These are phyloP conservation scores for Lactuca saligna DNA, from an alignment of 129 eudicot species.

Conservation along the genomic window DNA sequence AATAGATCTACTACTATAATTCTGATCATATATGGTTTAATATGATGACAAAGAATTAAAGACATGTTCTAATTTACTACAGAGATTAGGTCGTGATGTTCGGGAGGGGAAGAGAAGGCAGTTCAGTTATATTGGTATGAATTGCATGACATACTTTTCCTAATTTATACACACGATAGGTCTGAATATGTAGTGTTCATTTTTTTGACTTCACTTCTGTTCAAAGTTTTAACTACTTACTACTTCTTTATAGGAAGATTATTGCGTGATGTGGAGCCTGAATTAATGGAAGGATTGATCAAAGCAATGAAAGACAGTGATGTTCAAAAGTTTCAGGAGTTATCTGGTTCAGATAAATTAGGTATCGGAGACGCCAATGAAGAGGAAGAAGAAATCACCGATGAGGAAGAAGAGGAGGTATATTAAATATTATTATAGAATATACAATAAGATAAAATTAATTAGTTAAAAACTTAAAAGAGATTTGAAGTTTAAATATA, in stretches of 20 bases:
- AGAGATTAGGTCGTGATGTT: constrained; percentile 90
- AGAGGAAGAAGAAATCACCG: constrained; percentile 42
- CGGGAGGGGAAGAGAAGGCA: constrained; percentile 97
- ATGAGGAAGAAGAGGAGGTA: constrained; percentile 71
- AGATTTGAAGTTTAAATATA: background rate
- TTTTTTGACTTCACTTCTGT: background rate
- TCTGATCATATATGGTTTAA: constrained; percentile 13
- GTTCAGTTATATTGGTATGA: constrained; percentile 78
- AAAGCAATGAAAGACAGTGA: constrained; percentile 78
- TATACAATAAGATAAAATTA: too few relatives aligned
- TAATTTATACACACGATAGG: too few relatives aligned
- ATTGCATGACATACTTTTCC: background rate
- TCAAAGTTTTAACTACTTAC: background rate
- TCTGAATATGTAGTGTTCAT: too few relatives aligned
- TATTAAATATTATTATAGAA: background rate
- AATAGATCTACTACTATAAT: background rate
- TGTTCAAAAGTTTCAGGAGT: constrained; percentile 48
- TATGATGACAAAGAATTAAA: constrained; percentile 14
- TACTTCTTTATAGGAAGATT: constrained; percentile 58
- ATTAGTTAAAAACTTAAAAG: too few relatives aligned
- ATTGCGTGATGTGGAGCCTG: constrained; percentile 72
- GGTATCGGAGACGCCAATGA: constrained; percentile 40
- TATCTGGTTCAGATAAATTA: constrained; percentile 47
- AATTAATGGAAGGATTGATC: constrained; percentile 70
- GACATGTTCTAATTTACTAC: constrained; percentile 39